Evolutionary conservation across 176 grass and related monocot species (phyloP).

Genomic region (Aechmea fasciata): DNA sequence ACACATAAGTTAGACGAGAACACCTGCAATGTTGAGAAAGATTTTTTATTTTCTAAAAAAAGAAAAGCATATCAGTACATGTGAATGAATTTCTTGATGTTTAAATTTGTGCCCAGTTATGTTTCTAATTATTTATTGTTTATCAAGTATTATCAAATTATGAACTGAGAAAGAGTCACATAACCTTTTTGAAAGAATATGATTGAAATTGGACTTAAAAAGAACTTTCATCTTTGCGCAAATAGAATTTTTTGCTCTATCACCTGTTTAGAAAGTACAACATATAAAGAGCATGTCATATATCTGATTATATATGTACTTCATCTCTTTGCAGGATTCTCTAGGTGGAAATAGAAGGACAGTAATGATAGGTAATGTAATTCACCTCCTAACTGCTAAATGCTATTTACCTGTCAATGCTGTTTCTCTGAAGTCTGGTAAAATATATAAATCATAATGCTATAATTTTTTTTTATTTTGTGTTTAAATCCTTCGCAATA

Average conservation of each 20-base stretch:
- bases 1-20: too few species aligned
- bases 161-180: neutral
- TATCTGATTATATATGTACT: conserved; percentile 16
- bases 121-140: neutral
- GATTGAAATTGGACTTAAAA: conserved; percentile 11
- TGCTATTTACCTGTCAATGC: neutral
- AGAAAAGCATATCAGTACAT: too few species aligned
- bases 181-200: neutral
- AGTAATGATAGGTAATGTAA: conserved; percentile 84
- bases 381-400: neutral
- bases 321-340: conserved; percentile 54
- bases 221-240: conserved; percentile 4
- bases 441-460: neutral
- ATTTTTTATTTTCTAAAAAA: too few species aligned
- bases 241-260: neutral
- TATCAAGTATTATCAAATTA: neutral
- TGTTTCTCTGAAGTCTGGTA: neutral
- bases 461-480: neutral
- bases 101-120: too few species aligned
- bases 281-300: neutral
- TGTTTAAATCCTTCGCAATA: too few species aligned
- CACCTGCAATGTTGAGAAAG: too few species aligned
- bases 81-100: too few species aligned
- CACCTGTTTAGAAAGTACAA: neutral
- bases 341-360: conserved; percentile 99